Conservation (phyloP, 2,329 filamentous ascomycete species). For the Penicillium sp. region DNA sequence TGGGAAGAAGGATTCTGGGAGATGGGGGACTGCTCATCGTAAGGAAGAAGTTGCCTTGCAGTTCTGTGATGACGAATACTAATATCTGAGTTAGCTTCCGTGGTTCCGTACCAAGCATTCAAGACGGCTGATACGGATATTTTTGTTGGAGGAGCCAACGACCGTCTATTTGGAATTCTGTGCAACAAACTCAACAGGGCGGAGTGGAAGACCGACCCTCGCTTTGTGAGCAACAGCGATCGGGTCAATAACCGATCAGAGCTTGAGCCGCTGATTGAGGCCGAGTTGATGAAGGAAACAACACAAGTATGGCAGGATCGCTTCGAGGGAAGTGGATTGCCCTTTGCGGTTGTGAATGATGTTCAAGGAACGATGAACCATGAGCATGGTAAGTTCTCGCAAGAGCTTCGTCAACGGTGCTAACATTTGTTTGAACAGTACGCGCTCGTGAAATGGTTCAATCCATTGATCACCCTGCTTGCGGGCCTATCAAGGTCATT, state of each 20-base stretch:
- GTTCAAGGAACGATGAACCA: slow-evolving; percentile 82
- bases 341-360: slow-evolving; percentile 93
- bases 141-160: slow-evolving; percentile 65
- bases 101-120: slow-evolving; percentile 91
- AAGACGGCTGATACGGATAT: slow-evolving; percentile 64
- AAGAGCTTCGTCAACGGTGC: background rate
- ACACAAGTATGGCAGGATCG: slow-evolving; percentile 85
- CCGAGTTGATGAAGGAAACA: slow-evolving; percentile 71
- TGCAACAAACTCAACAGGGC: slow-evolving; percentile 58
- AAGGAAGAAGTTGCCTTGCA: slow-evolving; percentile 28
- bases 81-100: slow-evolving; percentile 65
- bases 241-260: slow-evolving; percentile 68
- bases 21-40: slow-evolving; percentile 97
- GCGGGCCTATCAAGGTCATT: slow-evolving; percentile 84
- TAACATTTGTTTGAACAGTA: slow-evolving; percentile 41
- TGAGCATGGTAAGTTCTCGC: slow-evolving; percentile 66
- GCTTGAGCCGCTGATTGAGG: slow-evolving; percentile 78
- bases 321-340: slow-evolving; percentile 86
- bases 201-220: slow-evolving; percentile 59
- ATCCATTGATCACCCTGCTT: slow-evolving; percentile 78
- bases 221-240: slow-evolving; percentile 60
- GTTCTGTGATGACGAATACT: slow-evolving; percentile 18
- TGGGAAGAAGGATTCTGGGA: slow-evolving; percentile 79
- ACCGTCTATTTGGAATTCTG: slow-evolving; percentile 61
- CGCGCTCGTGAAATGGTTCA: slow-evolving; percentile 84